Percentiles rank a stretch among this genome's conserved stretches.
Conservation (phyloP, 2,329 filamentous ascomycete species). For the Nemania diffusa region DNA sequence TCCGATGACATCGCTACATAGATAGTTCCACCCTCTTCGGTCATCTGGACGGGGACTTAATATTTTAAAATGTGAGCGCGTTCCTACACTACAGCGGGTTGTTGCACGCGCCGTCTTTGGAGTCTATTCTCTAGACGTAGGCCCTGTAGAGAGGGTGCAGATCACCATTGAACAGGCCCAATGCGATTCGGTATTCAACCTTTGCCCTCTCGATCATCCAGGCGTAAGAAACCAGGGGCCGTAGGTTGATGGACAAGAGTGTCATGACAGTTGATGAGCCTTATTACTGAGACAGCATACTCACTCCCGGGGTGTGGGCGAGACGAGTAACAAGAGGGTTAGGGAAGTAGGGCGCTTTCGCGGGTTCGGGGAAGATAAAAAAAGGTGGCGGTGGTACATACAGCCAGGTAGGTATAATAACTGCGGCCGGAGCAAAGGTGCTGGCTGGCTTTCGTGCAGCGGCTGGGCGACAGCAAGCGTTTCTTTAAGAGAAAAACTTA, state of each 20-base stretch:
- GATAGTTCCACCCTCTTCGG: constrained; percentile 35
- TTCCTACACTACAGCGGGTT: constrained; percentile 25
- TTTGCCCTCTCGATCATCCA: constrained; percentile 44
- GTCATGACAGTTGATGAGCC: constrained; percentile 44
- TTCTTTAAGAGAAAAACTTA: constrained; percentile 25
- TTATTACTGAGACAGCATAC: constrained; percentile 31
- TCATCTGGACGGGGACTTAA: constrained; percentile 24
- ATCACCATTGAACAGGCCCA: constrained; percentile 31
- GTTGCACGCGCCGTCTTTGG: constrained; percentile 17
- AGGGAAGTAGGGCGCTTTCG: constrained; percentile 16
- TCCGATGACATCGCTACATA: constrained; percentile 55
- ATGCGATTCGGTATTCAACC: constrained; percentile 43
- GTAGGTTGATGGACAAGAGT: constrained; percentile 40
- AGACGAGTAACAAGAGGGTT: constrained; percentile 20
- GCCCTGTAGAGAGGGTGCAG: constrained; percentile 1
- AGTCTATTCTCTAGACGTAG: constrained; percentile 2
- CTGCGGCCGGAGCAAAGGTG: background rate
- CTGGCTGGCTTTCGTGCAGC: constrained; percentile 20
- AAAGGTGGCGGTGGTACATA: background rate
- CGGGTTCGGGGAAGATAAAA: constrained; percentile 24
- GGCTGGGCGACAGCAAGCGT: constrained; percentile 21
- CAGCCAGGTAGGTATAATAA: constrained; percentile 1
- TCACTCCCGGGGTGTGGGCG: constrained; percentile 32
- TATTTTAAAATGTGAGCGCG: constrained; percentile 17
- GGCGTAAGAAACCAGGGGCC: constrained; percentile 45